Base-by-base conservation (phyloP, 2,329 filamentous ascomycete genomes). In the Huntiella bhutanensis region DNA sequence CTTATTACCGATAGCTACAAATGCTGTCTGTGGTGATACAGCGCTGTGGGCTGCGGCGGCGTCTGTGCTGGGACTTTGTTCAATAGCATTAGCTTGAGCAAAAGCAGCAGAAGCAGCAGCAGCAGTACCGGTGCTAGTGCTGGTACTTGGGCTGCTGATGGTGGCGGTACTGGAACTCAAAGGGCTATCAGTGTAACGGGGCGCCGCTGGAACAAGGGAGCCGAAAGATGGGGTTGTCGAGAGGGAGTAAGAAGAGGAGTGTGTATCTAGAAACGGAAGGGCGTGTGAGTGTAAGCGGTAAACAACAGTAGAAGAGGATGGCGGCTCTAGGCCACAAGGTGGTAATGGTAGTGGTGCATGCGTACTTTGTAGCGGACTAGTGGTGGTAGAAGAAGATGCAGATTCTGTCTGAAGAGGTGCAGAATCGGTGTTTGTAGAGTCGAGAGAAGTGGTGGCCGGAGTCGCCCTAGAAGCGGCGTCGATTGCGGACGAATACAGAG, bases 241-340 rank as follows among this genome's bases (percentile, higher is more conserved):
- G 45, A 52, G 46, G 47, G 53, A 43, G 41, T 43, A 47, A 49
- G 49, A 36, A 50, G 54, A 36, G 52, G 51, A 33, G 53, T 49
- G 51, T 43, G 54, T 53, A 43, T 56, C 53, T 51, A 55, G 53
- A 33, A 55, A 52, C 11, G 59, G 54, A 37, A 57, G 46, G 15
- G 58, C 56, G 32, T 56, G 34, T 36, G 34, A n/a, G 12, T 36
- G 34, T 36, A 36, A n/a, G 12, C 15, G 34, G 12, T 5, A n/a
- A 36, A 16, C 12, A 16, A n/a, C 17, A 22, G 50, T 57, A 48
- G 51, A 60, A 58, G 45, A 49, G 16, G 56, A 52, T 41, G 56
- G 50, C 11, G 17, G 11, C 16, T 45, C 37, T 35, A 48, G 40
- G 41, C 34, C 36, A 40, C 37, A 28, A 33, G n/a, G 41, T 39